Conservation (phyloP, 176 grass and related monocot genomes). For the Oryza meyeriana region DNA sequence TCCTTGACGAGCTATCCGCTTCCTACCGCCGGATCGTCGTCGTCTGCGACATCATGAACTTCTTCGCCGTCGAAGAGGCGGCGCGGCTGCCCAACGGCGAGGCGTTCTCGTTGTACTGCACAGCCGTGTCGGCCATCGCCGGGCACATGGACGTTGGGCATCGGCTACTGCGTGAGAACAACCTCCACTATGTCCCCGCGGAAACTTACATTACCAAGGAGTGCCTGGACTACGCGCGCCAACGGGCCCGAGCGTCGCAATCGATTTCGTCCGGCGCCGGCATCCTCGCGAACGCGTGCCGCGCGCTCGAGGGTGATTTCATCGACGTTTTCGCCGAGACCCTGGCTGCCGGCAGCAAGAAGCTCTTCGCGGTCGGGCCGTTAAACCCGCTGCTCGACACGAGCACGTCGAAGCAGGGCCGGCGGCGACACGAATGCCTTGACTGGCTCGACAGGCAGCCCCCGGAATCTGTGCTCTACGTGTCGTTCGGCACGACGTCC, state of each 20-base stretch:
- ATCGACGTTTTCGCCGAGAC: constrained; percentile 18
- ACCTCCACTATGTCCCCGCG: not conserved
- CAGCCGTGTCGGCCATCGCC: constrained; percentile 18
- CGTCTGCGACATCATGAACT: constrained; percentile 34
- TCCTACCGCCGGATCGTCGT: constrained; percentile 33
- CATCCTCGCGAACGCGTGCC: constrained; percentile 16
- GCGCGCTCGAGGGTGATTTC: constrained; percentile 27
- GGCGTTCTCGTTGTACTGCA: constrained; percentile 33
- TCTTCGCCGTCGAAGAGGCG: constrained; percentile 27
- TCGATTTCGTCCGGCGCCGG: not conserved
- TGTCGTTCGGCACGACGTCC: constrained; percentile 46
- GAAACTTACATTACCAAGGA: not conserved
- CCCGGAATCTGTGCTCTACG: constrained; percentile 42
- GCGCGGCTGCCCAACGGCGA: constrained; percentile 42
- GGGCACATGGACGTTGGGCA: not conserved
- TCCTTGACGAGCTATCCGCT: constrained; percentile 23
- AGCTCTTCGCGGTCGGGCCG: constrained; percentile 47
- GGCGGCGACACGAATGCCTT: constrained; percentile 22
- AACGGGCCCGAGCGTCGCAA: not conserved
- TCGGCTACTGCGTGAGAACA: constrained; percentile 5
- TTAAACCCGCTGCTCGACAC: constrained; percentile 20
- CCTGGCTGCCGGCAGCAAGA: not conserved
- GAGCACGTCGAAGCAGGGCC: not conserved
- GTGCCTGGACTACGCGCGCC: not conserved
- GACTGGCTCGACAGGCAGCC: constrained; percentile 49